Evolutionary conservation across 1,284 basidiomycete species (phyloP).

Genomic region (Athelia sp.): DNA sequence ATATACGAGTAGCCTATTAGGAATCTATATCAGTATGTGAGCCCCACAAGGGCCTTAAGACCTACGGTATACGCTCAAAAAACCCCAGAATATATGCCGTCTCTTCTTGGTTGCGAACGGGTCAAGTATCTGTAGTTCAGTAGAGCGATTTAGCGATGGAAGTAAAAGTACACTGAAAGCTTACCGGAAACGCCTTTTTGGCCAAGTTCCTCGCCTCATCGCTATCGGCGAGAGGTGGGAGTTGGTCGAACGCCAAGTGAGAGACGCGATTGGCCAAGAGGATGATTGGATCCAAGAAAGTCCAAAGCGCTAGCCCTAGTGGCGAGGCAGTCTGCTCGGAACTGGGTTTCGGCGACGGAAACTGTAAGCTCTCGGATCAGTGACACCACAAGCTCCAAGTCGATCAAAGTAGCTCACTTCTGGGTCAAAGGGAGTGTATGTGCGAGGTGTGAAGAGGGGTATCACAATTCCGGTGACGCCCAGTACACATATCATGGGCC

Average conservation of each 20-base stretch:
- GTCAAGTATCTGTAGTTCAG: not conserved
- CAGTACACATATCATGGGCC: not conserved
- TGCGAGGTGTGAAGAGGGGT: not conserved
- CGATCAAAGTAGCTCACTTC: not conserved
- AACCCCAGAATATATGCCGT: constrained; percentile 5
- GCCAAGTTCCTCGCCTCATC: not conserved
- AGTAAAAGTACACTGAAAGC: not conserved
- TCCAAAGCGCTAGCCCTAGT: constrained; percentile 28
- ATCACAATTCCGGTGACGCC: not conserved
- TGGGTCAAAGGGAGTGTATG: not conserved
- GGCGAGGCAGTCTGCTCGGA: constrained; percentile 33
- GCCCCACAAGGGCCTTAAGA: not conserved
- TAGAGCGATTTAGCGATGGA: not conserved
- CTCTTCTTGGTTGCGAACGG: constrained; percentile 1
- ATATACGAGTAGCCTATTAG: not conserved
- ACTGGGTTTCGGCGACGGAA: constrained; percentile 10
- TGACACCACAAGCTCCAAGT: not conserved
- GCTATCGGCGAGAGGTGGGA: not conserved
- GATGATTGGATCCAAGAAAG: constrained; percentile 31
- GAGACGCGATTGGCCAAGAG: constrained; percentile 8
- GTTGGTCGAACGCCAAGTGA: not conserved
- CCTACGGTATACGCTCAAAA: constrained; percentile 6
- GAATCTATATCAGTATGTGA: not conserved
- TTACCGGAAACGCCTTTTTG: not conserved
- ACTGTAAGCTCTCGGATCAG: not conserved